Percentiles rank a stretch among this genome's conserved stretches.
These are phyloP conservation scores for Peronospora destructor DNA, from an alignment of 352 stramenopile genomes.

Conservation along the genomic window DNA sequence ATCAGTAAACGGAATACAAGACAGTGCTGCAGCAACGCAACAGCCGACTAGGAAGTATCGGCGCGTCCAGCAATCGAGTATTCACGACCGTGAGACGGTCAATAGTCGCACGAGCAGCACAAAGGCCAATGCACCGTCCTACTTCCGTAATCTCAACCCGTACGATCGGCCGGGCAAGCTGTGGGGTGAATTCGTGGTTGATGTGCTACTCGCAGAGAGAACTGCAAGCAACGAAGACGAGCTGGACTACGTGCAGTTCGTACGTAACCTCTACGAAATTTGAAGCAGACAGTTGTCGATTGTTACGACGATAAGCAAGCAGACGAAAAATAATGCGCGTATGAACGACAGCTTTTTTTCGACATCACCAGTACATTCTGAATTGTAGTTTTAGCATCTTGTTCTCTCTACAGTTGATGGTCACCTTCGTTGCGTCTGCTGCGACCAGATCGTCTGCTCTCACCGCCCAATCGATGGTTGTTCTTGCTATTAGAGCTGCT, in stretches of 20 bases:
- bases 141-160: conserved; percentile 11
- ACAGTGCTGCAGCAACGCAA: conserved; percentile 1
- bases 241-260: conserved; percentile 28
- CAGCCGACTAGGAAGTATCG: conserved; percentile 6
- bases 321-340: conserved; percentile 10
- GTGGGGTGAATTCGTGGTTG: conserved; percentile 26
- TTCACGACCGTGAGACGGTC: background rate
- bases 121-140: background rate
- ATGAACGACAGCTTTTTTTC: conserved; percentile 2
- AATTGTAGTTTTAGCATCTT: conserved; percentile 11
- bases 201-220: conserved; percentile 24
- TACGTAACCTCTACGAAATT: conserved; percentile 26
- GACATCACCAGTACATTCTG: conserved; percentile 15
- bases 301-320: conserved; percentile 8
- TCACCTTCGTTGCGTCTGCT: conserved; percentile 27
- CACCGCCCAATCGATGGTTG: conserved; percentile 18
- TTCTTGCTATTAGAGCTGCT: conserved; percentile 26
- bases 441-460: conserved; percentile 24
- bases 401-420: conserved; percentile 20
- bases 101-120: conserved; percentile 1
- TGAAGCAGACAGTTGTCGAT: conserved; percentile 5
- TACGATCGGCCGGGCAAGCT: conserved; percentile 15
- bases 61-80: conserved; percentile 6
- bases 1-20: conserved; percentile 1
- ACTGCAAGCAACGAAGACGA: conserved; percentile 26